Base-by-base conservation (phyloP, 2,329 filamentous ascomycete species). In the Botrytis paeoniae region DNA sequence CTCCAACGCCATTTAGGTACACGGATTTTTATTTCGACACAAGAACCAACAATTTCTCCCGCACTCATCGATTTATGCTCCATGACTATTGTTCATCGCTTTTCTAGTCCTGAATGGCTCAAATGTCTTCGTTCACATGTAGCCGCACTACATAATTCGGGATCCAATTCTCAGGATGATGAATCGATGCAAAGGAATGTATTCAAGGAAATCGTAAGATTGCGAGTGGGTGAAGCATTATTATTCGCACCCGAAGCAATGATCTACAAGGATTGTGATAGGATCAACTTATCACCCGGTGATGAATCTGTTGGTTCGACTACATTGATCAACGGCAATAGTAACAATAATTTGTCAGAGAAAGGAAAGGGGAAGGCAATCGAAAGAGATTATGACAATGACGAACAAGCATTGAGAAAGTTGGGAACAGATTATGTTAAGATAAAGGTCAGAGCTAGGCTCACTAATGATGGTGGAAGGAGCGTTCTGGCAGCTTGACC, bases 31-130 rank as follows among this genome's bases (percentile, higher is more conserved):
- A 90, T 95, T 45, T 90, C 92, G 0, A 95, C 92, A 0, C 92
- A 96, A 78, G 93, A 95, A 77, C 93, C 92, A 0, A 93, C 91
- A 0, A 85, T 95, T 6, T 91, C 90, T 0, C 88, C 89, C 0
- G 85, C 86, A 25, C 85, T 96, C 0, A 85, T 95, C 0, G 91
- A 93, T 70, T 83, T 95, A 0, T 94, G 90, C 80, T 90, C 88
- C 1, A 83, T 92, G n/a, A 92, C 89, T 0, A 85, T 94, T 25
- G 89, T 94, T 0, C 92, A 95, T 78, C 86, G 90, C 0, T 95
- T 95, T 80, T 89, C 85, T 0, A 90, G 87, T 0, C 91, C 91
- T 0, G 85, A 85, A 1, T 93, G 91, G 91, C 65, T 80, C n/a
- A 59, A 35, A 18, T 57, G 51, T 54, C 77, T 85, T 5, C 79